Percentiles rank a stretch among this genome's conserved stretches.
phyloP scores from a whole-genome alignment of 75 land plant species.

The Sequoia sempervirens region DNA sequence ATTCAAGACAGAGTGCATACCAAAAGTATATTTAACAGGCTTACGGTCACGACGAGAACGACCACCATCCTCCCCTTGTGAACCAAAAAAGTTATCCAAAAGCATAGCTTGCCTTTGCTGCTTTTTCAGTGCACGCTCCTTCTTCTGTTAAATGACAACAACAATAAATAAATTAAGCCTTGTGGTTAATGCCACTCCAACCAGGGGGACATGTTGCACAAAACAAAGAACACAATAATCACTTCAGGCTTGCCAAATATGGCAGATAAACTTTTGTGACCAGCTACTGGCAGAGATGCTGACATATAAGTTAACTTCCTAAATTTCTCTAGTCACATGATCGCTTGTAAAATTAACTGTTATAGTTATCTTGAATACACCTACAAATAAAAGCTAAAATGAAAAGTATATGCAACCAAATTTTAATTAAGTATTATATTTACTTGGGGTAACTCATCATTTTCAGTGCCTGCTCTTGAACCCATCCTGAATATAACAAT shows the following conservation, averaged over 20 bases:
- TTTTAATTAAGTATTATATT: not conserved
- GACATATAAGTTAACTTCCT: not conserved
- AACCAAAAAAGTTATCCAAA: constrained; percentile 29
- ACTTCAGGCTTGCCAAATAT: not conserved
- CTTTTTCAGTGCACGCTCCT: constrained; percentile 61
- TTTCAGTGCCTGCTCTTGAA: not conserved
- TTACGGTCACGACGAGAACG: constrained; percentile 67
- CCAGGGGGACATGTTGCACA: not conserved
- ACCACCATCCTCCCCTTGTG: constrained; percentile 27
- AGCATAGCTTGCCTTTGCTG: constrained; percentile 62
- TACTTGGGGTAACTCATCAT: not conserved
- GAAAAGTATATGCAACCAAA: not conserved
- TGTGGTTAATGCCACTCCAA: not conserved
- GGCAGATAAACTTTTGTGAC: not conserved
- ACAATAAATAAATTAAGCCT: not conserved
- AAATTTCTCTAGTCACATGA: not conserved
- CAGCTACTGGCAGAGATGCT: not conserved
- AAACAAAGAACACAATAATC: not conserved
- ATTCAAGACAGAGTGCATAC: constrained; percentile 24
- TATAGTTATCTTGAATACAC: not conserved
- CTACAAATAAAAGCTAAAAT: not conserved
- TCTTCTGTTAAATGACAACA: constrained; percentile 45
- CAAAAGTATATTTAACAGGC: constrained; percentile 81
- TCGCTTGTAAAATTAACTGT: not conserved
- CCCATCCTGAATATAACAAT: not conserved